Evolutionary conservation across 2,329 filamentous ascomycete genomes (phyloP).

Genomic region (Dactylella cylindrospora): DNA sequence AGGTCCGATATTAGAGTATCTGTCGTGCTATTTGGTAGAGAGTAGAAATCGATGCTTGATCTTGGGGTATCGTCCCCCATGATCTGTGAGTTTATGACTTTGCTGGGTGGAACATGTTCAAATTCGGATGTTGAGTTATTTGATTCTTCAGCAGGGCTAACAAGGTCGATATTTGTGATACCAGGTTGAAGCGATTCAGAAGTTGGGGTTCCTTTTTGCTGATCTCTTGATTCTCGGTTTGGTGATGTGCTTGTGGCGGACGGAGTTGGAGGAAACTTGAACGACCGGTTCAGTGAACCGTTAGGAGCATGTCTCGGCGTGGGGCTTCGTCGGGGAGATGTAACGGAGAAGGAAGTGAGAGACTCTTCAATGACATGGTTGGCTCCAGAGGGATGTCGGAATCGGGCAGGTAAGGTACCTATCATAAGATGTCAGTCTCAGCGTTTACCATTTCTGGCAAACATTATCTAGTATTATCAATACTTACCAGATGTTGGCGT

Average conservation of each 20-base stretch:
- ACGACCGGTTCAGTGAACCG: constrained; percentile 51
- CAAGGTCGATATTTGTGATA: constrained; percentile 48
- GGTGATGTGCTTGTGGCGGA: constrained; percentile 44
- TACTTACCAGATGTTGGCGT: constrained; percentile 32
- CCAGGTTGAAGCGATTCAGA: constrained; percentile 44
- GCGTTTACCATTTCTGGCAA: background rate
- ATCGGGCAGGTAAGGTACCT: constrained; percentile 27
- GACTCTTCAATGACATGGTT: constrained; percentile 42
- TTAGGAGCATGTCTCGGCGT: constrained; percentile 25
- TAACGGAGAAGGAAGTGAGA: constrained; percentile 39
- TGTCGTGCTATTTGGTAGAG: constrained; percentile 88
- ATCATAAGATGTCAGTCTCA: constrained; percentile 1
- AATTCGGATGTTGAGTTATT: constrained; percentile 48
- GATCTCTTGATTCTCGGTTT: background rate
- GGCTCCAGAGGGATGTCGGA: constrained; percentile 10
- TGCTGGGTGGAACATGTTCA: constrained; percentile 45
- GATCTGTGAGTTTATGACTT: constrained; percentile 60
- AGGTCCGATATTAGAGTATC: constrained; percentile 94
- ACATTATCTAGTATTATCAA: background rate
- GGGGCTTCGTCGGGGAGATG: constrained; percentile 29
- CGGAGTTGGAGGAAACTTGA: constrained; percentile 60
- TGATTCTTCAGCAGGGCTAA: constrained; percentile 54
- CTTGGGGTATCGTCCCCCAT: constrained; percentile 74
- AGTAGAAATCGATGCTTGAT: constrained; percentile 93
- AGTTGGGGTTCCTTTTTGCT: constrained; percentile 49